These are phyloP conservation scores for Laguncularia racemosa DNA, from an alignment of 345 rosid genomes.

Conservation along the genomic window DNA sequence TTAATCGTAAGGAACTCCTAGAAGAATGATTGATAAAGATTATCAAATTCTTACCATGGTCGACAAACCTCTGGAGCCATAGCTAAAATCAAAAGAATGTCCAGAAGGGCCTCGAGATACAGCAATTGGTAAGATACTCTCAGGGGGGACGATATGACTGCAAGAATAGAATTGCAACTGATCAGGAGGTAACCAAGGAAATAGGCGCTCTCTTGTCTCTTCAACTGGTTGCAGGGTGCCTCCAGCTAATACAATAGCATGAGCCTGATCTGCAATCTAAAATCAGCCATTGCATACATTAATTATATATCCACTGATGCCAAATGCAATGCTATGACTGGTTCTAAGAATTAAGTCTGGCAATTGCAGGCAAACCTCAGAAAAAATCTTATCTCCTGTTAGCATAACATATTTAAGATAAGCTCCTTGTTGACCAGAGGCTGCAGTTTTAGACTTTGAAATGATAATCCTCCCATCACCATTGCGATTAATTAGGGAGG, in stretches of 20 bases:
- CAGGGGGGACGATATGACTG: constrained; percentile 76
- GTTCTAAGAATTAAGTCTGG: neutral
- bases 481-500: constrained; percentile 64
- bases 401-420: constrained; percentile 84
- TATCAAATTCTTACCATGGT: constrained; percentile 39
- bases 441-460: constrained; percentile 40
- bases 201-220: constrained; percentile 88
- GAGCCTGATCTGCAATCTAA: constrained; percentile 80
- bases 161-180: constrained; percentile 81
- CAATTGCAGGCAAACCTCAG: constrained; percentile 50
- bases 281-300: neutral
- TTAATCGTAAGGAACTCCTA: too few relatives aligned
- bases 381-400: constrained; percentile 76
- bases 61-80: constrained; percentile 59
- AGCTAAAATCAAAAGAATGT: constrained; percentile 78
- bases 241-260: constrained; percentile 78
- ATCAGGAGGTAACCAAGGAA: constrained; percentile 66
- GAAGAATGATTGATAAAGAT: neutral
- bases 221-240: constrained; percentile 96
- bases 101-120: constrained; percentile 85
- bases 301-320: too few relatives aligned
- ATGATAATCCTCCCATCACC: constrained; percentile 89
- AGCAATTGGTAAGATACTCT: constrained; percentile 74
- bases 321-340: too few relatives aligned
- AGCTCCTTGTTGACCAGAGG: constrained; percentile 46